Evolutionary conservation across 1,139 yeast genomes (phyloP).

Genomic region (Protomyces inundatus): DNA sequence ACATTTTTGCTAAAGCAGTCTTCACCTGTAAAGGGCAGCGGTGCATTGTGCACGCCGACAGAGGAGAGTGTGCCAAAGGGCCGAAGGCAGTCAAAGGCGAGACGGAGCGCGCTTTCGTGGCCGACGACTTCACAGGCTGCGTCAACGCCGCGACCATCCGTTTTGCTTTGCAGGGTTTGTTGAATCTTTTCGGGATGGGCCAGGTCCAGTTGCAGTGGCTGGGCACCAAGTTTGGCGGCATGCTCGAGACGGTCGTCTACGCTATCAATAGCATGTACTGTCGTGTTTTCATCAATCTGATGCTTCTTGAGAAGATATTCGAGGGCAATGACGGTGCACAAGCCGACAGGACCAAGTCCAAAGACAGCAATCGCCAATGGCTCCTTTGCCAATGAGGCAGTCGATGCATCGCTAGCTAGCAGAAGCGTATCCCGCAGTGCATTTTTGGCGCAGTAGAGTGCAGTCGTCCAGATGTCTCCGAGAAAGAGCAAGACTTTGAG

Average conservation of each 20-base stretch:
- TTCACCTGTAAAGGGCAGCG: conserved; percentile 54
- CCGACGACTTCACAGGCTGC: conserved; percentile 59
- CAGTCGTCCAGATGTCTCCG: conserved; percentile 67
- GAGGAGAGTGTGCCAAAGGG: conserved; percentile 57
- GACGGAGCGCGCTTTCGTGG: conserved; percentile 47
- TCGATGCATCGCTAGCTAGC: neutral
- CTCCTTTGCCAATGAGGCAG: conserved; percentile 29
- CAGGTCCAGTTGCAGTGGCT: conserved; percentile 44
- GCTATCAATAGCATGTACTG: conserved; percentile 48
- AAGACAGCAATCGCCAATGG: conserved; percentile 42
- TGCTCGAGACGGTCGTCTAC: conserved; percentile 48
- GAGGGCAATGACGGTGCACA: conserved; percentile 51
- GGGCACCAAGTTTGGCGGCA: conserved; percentile 48
- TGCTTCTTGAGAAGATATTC: conserved; percentile 44
- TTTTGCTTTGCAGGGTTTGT: conserved; percentile 37
- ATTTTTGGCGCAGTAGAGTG: conserved; percentile 51
- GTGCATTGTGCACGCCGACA: conserved; percentile 59
- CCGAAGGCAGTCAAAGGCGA: conserved; percentile 53
- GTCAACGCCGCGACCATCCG: conserved; percentile 50
- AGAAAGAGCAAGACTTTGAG: conserved; percentile 39
- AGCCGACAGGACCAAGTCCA: conserved; percentile 64
- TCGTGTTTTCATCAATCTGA: neutral
- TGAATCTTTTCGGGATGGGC: conserved; percentile 32
- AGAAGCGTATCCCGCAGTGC: conserved; percentile 39
- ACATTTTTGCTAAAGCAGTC: conserved; percentile 57